phyloP scores from a whole-genome alignment of 129 eudicot species.

The Centaurea solstitialis region DNA sequence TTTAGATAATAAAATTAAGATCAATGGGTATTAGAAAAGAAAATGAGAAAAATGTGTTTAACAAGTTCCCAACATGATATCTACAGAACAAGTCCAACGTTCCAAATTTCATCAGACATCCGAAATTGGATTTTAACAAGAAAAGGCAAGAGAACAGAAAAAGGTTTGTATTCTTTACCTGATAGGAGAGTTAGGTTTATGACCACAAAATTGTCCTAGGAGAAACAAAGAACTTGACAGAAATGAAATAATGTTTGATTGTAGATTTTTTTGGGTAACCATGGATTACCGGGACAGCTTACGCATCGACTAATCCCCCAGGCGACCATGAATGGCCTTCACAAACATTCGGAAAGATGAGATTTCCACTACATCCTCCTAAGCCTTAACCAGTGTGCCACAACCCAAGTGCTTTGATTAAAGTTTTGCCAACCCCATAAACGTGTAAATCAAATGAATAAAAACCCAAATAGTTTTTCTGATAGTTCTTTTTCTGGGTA shows the following conservation, averaged over 20 bases:
- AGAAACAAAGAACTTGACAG: neutral
- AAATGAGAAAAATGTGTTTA: neutral
- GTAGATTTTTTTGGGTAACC: neutral
- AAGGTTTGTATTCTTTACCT: neutral
- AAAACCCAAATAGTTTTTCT: neutral
- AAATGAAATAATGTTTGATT: neutral
- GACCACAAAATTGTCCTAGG: constrained; percentile 6
- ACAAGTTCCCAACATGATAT: neutral
- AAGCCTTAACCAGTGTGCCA: neutral
- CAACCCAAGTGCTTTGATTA: neutral
- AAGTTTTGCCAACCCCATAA: neutral
- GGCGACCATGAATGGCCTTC: neutral
- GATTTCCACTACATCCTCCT: neutral
- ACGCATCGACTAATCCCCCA: neutral
- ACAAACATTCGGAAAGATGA: too few relatives aligned
- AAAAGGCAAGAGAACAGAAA: neutral
- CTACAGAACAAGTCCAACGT: neutral
- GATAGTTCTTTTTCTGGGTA: neutral
- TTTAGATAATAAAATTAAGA: neutral
- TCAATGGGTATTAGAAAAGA: neutral
- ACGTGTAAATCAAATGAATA: neutral
- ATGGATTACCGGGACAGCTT: neutral
- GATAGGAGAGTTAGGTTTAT: constrained; percentile 1
- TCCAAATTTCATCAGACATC: neutral
- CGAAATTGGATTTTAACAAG: neutral